Percentiles rank a stretch among this genome's conserved stretches.
Conservation (phyloP, 2,329 filamentous ascomycete species). For the Xylariaceae sp. region DNA sequence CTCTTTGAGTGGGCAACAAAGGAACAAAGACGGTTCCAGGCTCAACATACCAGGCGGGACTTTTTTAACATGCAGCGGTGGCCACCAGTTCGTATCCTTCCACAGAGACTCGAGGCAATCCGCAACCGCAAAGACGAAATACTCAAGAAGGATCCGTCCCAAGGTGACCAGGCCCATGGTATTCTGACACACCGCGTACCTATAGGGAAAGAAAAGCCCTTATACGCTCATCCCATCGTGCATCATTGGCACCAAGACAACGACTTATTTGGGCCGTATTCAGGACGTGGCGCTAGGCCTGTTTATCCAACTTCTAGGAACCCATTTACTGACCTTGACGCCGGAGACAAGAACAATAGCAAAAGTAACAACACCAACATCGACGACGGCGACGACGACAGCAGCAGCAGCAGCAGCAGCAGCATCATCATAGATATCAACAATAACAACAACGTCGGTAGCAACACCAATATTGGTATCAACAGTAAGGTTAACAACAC, state of each 20-base stretch:
- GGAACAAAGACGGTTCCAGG: constrained; percentile 39
- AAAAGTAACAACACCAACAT: not conserved
- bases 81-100: constrained; percentile 50
- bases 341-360: not conserved
- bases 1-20: constrained; percentile 42
- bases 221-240: constrained; percentile 18
- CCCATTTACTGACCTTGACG: not conserved
- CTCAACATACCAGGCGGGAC: constrained; percentile 37
- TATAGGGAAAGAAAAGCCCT: constrained; percentile 11
- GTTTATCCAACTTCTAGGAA: not conserved
- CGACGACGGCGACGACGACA: not conserved
- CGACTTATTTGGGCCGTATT: not conserved
- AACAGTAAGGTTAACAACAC: too few species aligned
- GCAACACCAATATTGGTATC: not conserved
- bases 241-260: constrained; percentile 7
- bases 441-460: not conserved
- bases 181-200: constrained; percentile 34
- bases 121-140: constrained; percentile 39
- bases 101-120: constrained; percentile 40
- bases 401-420: not conserved
- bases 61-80: constrained; percentile 57
- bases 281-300: too few species aligned
- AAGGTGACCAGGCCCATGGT: constrained; percentile 36
- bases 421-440: not conserved
- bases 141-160: constrained; percentile 35